Conservation (phyloP, 1,284 basidiomycete genomes). For the Ceratobasidium sp. region DNA sequence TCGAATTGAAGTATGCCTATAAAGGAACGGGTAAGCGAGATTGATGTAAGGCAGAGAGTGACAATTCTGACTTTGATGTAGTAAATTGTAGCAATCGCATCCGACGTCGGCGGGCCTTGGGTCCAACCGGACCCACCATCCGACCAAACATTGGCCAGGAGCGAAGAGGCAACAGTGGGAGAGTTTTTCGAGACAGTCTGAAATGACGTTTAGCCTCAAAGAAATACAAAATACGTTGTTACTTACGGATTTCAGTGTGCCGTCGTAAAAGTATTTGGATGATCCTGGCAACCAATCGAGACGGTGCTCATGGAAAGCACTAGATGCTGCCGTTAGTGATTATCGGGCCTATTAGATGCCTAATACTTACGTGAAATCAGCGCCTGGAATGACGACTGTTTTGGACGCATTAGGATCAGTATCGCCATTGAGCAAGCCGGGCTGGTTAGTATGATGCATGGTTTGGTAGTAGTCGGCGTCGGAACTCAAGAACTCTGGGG, state of each 20-base stretch:
- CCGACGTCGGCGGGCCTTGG: conserved; percentile 46
- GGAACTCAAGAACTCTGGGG: conserved; percentile 45
- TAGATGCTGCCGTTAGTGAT: neutral
- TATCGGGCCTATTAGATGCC: conserved; percentile 30
- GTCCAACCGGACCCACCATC: conserved; percentile 38
- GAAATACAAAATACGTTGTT: neutral
- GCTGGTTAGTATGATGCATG: conserved; percentile 48
- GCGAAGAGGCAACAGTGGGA: conserved; percentile 30
- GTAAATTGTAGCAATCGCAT: conserved; percentile 46
- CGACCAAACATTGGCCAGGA: conserved; percentile 36
- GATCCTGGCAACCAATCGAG: conserved; percentile 46
- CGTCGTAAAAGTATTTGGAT: conserved; percentile 45
- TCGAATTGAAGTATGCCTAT: conserved; percentile 48
- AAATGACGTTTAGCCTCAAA: neutral
- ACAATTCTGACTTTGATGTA: conserved; percentile 44
- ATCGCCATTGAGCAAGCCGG: conserved; percentile 45
- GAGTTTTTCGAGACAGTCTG: conserved; percentile 46
- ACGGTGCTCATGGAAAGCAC: conserved; percentile 47
- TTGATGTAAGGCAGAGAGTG: too few species aligned
- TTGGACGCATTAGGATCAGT: conserved; percentile 45
- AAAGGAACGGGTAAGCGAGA: neutral
- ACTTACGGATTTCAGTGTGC: conserved; percentile 38
- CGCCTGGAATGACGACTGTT: conserved; percentile 37
- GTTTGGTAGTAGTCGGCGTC: conserved; percentile 45
- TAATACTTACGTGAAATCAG: conserved; percentile 47